A percentile compares a stretch with the other conserved stretches of the same genome.
These are phyloP conservation scores for Colletotrichum simmondsii DNA, from an alignment of 2,329 filamentous ascomycete genomes.

Conservation along the genomic window DNA sequence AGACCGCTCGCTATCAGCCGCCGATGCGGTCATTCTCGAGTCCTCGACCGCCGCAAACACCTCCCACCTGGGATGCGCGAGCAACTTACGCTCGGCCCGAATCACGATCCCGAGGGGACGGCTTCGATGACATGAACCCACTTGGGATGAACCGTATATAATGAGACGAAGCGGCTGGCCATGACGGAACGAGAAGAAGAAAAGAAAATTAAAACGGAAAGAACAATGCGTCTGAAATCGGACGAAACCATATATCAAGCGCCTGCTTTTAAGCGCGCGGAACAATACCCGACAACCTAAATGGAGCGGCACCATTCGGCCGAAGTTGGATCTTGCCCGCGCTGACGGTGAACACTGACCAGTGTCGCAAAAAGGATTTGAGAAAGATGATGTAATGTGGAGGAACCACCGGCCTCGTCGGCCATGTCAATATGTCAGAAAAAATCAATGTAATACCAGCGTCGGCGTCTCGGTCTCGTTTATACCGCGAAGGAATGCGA, in stretches of 20 bases:
- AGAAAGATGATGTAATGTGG: slow-evolving; percentile 18
- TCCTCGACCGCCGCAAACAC: slow-evolving; percentile 59
- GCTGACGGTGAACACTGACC: not conserved
- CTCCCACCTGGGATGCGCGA: slow-evolving; percentile 53
- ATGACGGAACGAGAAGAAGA: slow-evolving; percentile 17
- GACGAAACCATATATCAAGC: not conserved
- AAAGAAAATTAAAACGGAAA: not conserved
- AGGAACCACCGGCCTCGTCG: slow-evolving; percentile 13
- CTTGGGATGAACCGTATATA: slow-evolving; percentile 68
- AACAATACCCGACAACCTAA: not conserved
- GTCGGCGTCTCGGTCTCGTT: slow-evolving; percentile 34
- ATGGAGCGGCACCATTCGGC: slow-evolving; percentile 1
- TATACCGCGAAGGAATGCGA: slow-evolving; percentile 22
- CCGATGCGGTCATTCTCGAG: slow-evolving; percentile 67
- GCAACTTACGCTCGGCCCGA: slow-evolving; percentile 50
- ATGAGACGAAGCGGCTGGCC: slow-evolving; percentile 13
- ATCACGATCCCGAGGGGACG: slow-evolving; percentile 37
- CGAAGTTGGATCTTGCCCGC: slow-evolving; percentile 2
- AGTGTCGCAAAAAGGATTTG: not conserved
- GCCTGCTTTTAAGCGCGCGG: not conserved
- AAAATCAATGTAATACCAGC: slow-evolving; percentile 30
- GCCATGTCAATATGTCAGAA: slow-evolving; percentile 15
- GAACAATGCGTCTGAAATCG: not conserved
- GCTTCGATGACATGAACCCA: slow-evolving; percentile 60
- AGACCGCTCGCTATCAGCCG: slow-evolving; percentile 64